Conservation (phyloP, 257 asterid genomes). For the Gynochthodes officinalis region DNA sequence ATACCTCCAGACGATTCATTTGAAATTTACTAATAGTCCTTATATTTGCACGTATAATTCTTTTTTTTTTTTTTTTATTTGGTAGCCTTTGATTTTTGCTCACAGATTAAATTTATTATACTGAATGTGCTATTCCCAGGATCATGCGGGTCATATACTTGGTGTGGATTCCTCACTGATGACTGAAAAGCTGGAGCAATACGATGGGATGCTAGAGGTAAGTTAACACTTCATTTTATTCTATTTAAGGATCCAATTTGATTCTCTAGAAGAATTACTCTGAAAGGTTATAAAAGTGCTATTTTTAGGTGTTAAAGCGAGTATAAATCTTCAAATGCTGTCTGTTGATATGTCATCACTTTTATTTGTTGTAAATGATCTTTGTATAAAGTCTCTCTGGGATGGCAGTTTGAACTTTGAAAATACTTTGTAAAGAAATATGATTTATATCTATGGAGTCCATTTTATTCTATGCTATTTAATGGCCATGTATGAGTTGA, state of each 20-base stretch:
- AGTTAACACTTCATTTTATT: neutral
- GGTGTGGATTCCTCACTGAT: constrained; percentile 86
- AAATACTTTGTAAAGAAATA: neutral
- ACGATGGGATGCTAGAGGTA: constrained; percentile 74
- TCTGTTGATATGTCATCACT: neutral
- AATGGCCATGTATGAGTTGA: neutral
- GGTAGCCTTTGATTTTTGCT: neutral
- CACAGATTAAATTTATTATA: neutral
- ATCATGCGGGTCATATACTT: constrained; percentile 96
- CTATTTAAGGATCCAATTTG: neutral
- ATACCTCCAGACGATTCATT: neutral
- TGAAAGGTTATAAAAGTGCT: neutral
- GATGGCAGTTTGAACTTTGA: neutral
- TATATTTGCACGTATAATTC: neutral
- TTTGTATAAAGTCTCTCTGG: neutral
- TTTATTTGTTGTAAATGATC: neutral
- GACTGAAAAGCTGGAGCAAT: constrained; percentile 83
- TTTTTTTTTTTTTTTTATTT: too few species aligned
- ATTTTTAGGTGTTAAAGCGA: neutral
- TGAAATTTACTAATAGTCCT: neutral
- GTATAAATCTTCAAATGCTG: neutral
- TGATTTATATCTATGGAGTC: neutral
- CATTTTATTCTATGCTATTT: neutral
- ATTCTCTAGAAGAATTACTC: neutral
- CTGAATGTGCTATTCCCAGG: constrained; percentile 37